phyloP scores from a whole-genome alignment of 176 grass and related monocot species.

The Secale cereale region DNA sequence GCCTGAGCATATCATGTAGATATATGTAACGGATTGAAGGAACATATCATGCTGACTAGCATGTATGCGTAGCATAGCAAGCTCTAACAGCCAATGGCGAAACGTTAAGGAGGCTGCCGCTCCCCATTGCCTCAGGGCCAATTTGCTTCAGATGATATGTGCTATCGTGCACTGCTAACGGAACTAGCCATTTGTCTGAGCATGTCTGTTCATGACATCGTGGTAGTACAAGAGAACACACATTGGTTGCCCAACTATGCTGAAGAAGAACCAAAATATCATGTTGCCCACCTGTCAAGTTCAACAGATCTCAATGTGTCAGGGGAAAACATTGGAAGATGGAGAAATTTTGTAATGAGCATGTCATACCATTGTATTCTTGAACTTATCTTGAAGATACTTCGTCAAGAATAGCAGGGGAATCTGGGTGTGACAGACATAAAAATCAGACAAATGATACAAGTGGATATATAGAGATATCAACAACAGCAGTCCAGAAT shows the following conservation, averaged over 20 bases:
- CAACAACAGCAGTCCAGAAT: neutral
- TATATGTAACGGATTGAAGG: neutral
- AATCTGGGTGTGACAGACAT: conserved; percentile 48
- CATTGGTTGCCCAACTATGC: conserved; percentile 95
- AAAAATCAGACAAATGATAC: conserved; percentile 18
- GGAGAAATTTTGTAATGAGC: neutral
- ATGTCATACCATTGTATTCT: conserved; percentile 65
- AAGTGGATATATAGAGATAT: neutral
- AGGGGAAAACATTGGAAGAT: neutral
- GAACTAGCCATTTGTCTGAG: conserved; percentile 38
- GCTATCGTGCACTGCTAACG: neutral
- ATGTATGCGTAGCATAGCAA: neutral
- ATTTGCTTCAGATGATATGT: conserved; percentile 3
- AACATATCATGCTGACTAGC: neutral
- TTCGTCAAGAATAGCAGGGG: conserved; percentile 84
- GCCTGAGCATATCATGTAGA: too few relatives aligned
- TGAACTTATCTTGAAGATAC: conserved; percentile 81
- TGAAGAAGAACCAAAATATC: conserved; percentile 99
- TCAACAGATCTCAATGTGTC: neutral
- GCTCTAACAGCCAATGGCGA: neutral
- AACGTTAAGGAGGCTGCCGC: neutral
- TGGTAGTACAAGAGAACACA: conserved; percentile 95
- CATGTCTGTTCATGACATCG: conserved; percentile 94
- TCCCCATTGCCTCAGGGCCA: neutral
- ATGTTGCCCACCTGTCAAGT: conserved; percentile 83